Base-by-base conservation (phyloP, 2,329 filamentous ascomycete genomes). In the Chaetomiaceae sp. region DNA sequence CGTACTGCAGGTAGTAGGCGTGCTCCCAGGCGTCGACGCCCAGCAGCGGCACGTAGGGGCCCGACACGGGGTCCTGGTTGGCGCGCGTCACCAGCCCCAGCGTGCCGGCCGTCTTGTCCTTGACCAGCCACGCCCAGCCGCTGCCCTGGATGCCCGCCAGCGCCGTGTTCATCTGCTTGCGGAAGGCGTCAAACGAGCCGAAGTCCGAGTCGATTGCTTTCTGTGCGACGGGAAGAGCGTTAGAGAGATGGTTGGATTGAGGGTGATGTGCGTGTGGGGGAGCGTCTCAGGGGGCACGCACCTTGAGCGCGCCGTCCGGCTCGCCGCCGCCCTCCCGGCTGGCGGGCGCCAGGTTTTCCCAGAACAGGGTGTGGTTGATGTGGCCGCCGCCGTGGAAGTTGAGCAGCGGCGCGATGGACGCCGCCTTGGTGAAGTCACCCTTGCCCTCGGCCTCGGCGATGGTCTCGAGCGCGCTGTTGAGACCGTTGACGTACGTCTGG, bases 1-100 rank as follows among this genome's bases (percentile, higher is more conserved):
- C 79, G 73, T 95, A 95, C 74, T 95, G 88, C 52, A 95, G 76
- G 72, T 95, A 94, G 75, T 94, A 95, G 42, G 89, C 89, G 70
- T 95, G 89, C 76, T 95, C 89, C 89, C 89, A 95, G 45, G 89
- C 90, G 72, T 96, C 90, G 61, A 96, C 84, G 47, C 90, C 90
- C 38, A 96, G 72, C 39, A 96, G 74, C 30, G 90, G 90, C 60
- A 81, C 76, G 65, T 85, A 88, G 65, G 85, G 85, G 40, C 89
- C 89, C 12, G 88, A 78, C 24, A 96, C 86, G 20, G 90, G 86
- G 66, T 95, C 88, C 73, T 95, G 88, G 74, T 94, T 94, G 69
- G 86, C 73, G 75, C 88, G 70, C 42, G 87, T 86, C 58, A 79
- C 79, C 56, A 88, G 74, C 52, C 72, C 68, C 40, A 88, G 71